phyloP scores from a whole-genome alignment of 306 rosid genomes.

The Lathyrus aphaca region DNA sequence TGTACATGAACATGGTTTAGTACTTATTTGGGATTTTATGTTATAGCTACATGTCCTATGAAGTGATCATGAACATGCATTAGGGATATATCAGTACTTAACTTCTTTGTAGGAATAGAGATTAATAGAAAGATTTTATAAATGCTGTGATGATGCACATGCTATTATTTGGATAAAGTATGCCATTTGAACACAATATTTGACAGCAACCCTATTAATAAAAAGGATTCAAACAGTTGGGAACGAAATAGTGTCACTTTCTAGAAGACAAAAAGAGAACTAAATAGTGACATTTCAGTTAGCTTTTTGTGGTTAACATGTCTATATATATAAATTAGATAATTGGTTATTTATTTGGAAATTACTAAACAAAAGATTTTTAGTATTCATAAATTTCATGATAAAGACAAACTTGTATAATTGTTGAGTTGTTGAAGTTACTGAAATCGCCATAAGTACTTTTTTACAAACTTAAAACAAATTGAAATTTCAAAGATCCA shows the following conservation, averaged over 20 bases:
- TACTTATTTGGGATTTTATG: slow-evolving; percentile 13
- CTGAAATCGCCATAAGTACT: too few relatives aligned
- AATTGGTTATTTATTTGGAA: neutral
- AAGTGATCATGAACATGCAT: slow-evolving; percentile 18
- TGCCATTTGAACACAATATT: too few relatives aligned
- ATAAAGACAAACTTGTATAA: neutral
- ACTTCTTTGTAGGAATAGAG: slow-evolving; percentile 1
- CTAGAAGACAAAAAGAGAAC: neutral
- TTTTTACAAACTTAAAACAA: too few relatives aligned
- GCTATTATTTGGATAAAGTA: neutral
- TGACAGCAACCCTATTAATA: neutral
- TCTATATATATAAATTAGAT: neutral
- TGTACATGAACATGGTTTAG: slow-evolving; percentile 38
- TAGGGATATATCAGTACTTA: neutral
- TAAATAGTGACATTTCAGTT: neutral
- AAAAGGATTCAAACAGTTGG: neutral
- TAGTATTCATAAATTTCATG: neutral
- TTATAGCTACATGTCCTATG: slow-evolving; percentile 1
- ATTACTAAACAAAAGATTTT: neutral
- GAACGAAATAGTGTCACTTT: neutral
- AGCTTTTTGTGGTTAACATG: neutral
- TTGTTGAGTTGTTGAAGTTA: neutral
- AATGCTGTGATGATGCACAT: neutral
- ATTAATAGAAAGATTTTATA: slow-evolving; percentile 1
- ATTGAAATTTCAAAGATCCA: too few relatives aligned